phyloP scores from a whole-genome alignment of 2,329 filamentous ascomycete species.

The Cladorrhinum sp. region DNA sequence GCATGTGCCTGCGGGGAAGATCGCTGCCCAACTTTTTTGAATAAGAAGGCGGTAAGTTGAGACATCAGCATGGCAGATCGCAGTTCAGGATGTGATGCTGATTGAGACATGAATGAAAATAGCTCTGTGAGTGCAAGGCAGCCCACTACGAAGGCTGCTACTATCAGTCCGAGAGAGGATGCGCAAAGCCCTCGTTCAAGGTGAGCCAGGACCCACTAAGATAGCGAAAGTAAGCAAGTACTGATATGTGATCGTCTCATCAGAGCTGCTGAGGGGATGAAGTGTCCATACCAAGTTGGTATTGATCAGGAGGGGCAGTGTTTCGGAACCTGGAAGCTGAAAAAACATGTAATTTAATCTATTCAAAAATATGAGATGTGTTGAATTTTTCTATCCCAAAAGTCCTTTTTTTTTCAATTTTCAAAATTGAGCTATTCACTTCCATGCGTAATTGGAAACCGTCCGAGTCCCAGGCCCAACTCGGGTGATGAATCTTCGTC shows the following conservation, averaged over 20 bases:
- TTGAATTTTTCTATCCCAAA: not conserved
- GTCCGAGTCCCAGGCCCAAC: too few relatives aligned
- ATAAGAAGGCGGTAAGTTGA: constrained; percentile 21
- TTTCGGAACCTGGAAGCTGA: not conserved
- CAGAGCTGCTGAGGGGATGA: not conserved
- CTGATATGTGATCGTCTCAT: not conserved
- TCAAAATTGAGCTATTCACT: not conserved
- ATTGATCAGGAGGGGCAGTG: too few relatives aligned
- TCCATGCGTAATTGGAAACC: not conserved
- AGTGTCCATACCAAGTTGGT: too few relatives aligned
- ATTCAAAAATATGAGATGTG: too few relatives aligned
- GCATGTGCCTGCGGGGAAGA: constrained; percentile 17
- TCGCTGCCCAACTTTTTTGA: constrained; percentile 20
- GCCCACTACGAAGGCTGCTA: constrained; percentile 22
- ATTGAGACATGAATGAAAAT: not conserved
- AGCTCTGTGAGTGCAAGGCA: constrained; percentile 25
- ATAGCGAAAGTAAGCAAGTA: not conserved
- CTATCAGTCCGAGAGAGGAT: constrained; percentile 21
- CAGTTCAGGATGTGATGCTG: constrained; percentile 1
- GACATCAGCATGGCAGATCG: too few relatives aligned
- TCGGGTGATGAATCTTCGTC: not conserved
- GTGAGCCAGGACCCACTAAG: constrained; percentile 10
- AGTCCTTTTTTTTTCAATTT: not conserved
- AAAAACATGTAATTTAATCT: not conserved
- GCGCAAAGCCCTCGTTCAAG: constrained; percentile 18